Evolutionary conservation across 306 rosid species (phyloP), one percentile per base, ranked within the genome.

Genomic region (Cicer bijugum): DNA sequence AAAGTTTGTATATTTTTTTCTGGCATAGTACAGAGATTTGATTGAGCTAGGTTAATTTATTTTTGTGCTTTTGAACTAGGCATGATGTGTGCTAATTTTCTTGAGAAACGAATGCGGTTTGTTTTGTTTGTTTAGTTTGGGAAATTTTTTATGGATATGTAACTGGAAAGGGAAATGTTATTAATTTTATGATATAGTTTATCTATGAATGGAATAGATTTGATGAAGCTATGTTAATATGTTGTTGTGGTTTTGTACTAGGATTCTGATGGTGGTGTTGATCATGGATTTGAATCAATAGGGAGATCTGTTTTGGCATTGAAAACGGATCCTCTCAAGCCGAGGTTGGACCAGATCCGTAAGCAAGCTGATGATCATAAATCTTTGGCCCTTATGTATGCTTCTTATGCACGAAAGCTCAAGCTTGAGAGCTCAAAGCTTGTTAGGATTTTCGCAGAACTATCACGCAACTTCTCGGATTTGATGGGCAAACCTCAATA

Each of bases 351-450:
- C 69, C 98, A 93, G 91, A 89, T 93, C 88, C 89, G 96, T 9
- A 93, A 93, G 87, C 98, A 90, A 77, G 91, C 97, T 3, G 97
- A 93, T 33, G 98, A 93, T 78, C 98, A 93, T 72, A 89, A 87
- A 12, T 80, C 86, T 10, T 65, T 93, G 79, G 96, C 96, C 52
- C 78, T 88, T 20, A 83, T 90, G 5, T 93, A 93, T 15, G 91
- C 96, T 5, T 86, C 89, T 57, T 93, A 90, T 44, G 98, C 96
- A 0, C 82, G 98, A 48, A 93, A 89, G 86, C 91, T 93, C 42
- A 93, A 93, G 89, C 91, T 93, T 12, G 98, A 93, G 86, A 90
- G 86, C 82, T 84, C 96, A 0, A 93, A 90, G 85, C 92, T 93
- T 42, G 97, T 93, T 42, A 81, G 98, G 84, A 72, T 85, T 63